Percentiles rank a stretch among this genome's conserved stretches.
Conservation (phyloP, 495 filamentous ascomycete genomes). For the Tuber brumale region DNA sequence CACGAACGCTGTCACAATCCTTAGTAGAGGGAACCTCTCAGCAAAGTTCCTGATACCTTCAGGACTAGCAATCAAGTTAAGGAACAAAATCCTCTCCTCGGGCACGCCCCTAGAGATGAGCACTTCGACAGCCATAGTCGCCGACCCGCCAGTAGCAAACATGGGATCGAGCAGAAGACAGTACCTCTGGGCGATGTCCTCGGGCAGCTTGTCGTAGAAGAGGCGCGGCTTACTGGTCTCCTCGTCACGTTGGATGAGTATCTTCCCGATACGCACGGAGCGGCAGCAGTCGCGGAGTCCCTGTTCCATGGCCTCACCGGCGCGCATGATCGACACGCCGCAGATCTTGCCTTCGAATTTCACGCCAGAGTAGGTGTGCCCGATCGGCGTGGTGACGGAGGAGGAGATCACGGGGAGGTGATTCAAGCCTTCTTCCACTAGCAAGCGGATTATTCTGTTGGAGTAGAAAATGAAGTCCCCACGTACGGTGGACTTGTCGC, state of each 20-base stretch:
- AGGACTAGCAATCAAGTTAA: constrained; percentile 93
- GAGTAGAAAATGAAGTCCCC: constrained; percentile 99
- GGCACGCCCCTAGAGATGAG: constrained; percentile 83
- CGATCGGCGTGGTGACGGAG: constrained; percentile 74
- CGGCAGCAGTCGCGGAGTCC: constrained; percentile 93
- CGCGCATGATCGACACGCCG: constrained; percentile 96
- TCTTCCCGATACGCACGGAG: constrained; percentile 94
- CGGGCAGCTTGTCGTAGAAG: constrained; percentile 94
- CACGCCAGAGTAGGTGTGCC: constrained; percentile 79
- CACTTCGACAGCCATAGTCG: constrained; percentile 92
- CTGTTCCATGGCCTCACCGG: constrained; percentile 97
- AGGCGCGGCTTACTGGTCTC: constrained; percentile 85
- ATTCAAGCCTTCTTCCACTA: constrained; percentile 96
- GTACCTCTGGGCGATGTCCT: constrained; percentile 87
- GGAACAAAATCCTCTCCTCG: constrained; percentile 87
- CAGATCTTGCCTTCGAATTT: constrained; percentile 97
- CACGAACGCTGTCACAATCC: constrained; percentile 94
- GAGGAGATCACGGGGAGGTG: constrained; percentile 87
- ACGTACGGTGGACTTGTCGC: constrained; percentile 76
- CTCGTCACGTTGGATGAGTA: constrained; percentile 93
- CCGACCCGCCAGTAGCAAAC: constrained; percentile 98
- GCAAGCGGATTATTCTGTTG: constrained; percentile 94
- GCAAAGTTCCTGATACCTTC: constrained; percentile 87
- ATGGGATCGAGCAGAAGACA: constrained; percentile 95
- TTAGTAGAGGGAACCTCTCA: constrained; percentile 79